phyloP scores from a whole-genome alignment of 148 eudicot species.

The Vaccinium vitisidaea region DNA sequence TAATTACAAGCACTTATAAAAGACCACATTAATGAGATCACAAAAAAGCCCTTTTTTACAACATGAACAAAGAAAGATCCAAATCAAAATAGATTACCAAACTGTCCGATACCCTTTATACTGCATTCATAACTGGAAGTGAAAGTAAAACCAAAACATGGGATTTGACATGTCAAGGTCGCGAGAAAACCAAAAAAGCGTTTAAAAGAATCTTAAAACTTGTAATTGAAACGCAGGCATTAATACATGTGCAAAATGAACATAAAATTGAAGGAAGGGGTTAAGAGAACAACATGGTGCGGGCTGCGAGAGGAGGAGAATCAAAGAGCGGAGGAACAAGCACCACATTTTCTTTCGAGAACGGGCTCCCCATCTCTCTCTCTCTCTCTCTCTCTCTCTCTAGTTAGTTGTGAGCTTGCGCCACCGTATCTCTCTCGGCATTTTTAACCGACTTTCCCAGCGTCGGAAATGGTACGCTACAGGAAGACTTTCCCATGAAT shows the following conservation, averaged over 20 bases:
- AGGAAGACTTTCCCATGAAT: too few relatives aligned
- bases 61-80: neutral
- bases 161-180: neutral
- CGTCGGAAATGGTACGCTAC: too few relatives aligned
- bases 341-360: constrained; percentile 48
- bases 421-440: neutral
- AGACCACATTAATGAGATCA: neutral
- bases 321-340: constrained; percentile 94
- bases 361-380: constrained; percentile 65
- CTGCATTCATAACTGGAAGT: neutral
- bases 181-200: neutral
- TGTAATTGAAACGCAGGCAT: neutral
- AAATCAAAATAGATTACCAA: neutral
- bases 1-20: neutral
- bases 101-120: neutral
- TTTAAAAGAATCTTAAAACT: neutral
- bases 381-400: constrained; percentile 20
- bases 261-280: neutral
- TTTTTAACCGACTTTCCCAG: neutral
- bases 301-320: constrained; percentile 89
- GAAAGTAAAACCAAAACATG: neutral
- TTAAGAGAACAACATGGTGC: constrained; percentile 54
- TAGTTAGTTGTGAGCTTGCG: neutral
- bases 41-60: neutral
- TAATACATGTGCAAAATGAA: neutral